These are phyloP conservation scores for Tritrichomonas musculus DNA, from an alignment of 208 protist species.

Conservation along the genomic window DNA sequence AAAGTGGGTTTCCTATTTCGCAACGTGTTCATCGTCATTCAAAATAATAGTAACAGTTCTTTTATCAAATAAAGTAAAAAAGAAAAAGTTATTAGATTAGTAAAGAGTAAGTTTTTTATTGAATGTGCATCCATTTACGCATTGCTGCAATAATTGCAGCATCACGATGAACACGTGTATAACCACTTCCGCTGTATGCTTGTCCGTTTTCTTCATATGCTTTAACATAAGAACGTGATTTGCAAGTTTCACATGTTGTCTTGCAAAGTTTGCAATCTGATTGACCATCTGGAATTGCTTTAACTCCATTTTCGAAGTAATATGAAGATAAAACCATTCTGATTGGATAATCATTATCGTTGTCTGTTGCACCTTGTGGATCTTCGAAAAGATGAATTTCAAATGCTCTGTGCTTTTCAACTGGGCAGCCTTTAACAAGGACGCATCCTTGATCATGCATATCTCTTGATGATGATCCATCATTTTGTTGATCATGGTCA, in stretches of 20 bases:
- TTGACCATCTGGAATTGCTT: slow-evolving; percentile 42
- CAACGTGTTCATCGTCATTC: too few relatives aligned
- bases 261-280: slow-evolving; percentile 47
- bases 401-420: slow-evolving; percentile 51
- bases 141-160: neutral
- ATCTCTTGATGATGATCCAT: slow-evolving; percentile 53
- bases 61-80: too few relatives aligned
- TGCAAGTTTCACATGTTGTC: neutral
- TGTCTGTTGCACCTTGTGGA: slow-evolving; percentile 35
- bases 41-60: too few relatives aligned
- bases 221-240: neutral
- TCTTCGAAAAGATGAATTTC: slow-evolving; percentile 55
- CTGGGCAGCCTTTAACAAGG: slow-evolving; percentile 42
- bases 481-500: slow-evolving; percentile 58
- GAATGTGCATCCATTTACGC: neutral
- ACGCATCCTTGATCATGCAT: slow-evolving; percentile 56
- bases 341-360: slow-evolving; percentile 37
- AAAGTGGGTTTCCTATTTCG: too few relatives aligned
- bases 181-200: neutral
- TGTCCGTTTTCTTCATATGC: neutral
- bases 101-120: too few relatives aligned
- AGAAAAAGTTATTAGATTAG: too few relatives aligned
- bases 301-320: slow-evolving; percentile 32
- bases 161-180: neutral
- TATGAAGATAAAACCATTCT: slow-evolving; percentile 54